Conservation (phyloP, 2,329 filamentous ascomycete species). For the Metarhizium album region DNA sequence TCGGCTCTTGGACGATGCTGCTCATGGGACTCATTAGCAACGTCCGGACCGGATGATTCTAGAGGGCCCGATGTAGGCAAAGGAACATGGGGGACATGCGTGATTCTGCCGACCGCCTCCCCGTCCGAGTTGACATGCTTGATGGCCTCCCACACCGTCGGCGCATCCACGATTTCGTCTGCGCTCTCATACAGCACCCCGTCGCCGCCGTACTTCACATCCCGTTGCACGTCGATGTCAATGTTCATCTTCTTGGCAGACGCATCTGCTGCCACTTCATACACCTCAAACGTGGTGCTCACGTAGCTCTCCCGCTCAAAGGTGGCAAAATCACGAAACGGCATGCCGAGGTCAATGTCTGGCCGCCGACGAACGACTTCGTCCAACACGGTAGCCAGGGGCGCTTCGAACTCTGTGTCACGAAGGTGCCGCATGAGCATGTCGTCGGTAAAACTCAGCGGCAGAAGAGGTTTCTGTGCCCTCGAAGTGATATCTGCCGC, state of each 20-base stretch:
- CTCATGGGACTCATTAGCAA: slow-evolving; percentile 3
- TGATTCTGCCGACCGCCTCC: slow-evolving; percentile 43
- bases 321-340: slow-evolving; percentile 24
- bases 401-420: slow-evolving; percentile 28
- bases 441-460: slow-evolving; percentile 26
- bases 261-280: slow-evolving; percentile 40
- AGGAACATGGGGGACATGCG: slow-evolving; percentile 29
- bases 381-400: slow-evolving; percentile 30
- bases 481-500: neutral
- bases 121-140: slow-evolving; percentile 25
- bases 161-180: slow-evolving; percentile 25
- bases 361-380: slow-evolving; percentile 22
- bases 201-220: neutral
- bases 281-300: slow-evolving; percentile 46
- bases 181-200: slow-evolving; percentile 5
- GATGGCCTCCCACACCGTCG: slow-evolving; percentile 31
- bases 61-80: too few relatives aligned
- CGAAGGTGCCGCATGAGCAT: slow-evolving; percentile 31
- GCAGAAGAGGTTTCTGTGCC: slow-evolving; percentile 11
- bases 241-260: slow-evolving; percentile 21
- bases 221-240: slow-evolving; percentile 16
- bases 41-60: too few relatives aligned
- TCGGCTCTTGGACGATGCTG: slow-evolving; percentile 49
- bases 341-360: slow-evolving; percentile 20
- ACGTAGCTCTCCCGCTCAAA: slow-evolving; percentile 28